These are phyloP conservation scores for Schoenoplectus tabernaemontani DNA, from an alignment of 202 grass and related monocot species.

Conservation along the genomic window DNA sequence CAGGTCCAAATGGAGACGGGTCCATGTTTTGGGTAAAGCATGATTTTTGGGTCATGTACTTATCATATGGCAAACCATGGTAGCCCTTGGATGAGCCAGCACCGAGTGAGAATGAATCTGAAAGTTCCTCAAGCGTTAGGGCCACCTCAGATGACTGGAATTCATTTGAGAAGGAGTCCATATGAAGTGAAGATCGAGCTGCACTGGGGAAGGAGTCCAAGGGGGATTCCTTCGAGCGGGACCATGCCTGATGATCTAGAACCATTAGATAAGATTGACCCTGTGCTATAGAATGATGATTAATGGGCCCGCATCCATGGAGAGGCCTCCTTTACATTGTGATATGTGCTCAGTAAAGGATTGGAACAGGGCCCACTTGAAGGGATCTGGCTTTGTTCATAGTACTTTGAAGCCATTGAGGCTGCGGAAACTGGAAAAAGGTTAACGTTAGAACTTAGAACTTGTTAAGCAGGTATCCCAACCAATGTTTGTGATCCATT, in stretches of 20 bases:
- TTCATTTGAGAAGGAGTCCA: constrained; percentile 9
- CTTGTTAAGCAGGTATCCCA: neutral
- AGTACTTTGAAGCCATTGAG: neutral
- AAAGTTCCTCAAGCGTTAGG: constrained; percentile 26
- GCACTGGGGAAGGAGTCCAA: neutral
- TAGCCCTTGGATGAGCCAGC: constrained; percentile 21
- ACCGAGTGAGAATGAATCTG: constrained; percentile 28
- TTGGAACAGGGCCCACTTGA: neutral
- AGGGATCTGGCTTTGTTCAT: neutral
- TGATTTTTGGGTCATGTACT: constrained; percentile 25
- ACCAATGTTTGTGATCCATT: neutral
- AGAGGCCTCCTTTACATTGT: neutral
- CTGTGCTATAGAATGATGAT: neutral
- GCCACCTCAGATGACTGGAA: constrained; percentile 31
- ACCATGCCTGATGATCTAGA: neutral
- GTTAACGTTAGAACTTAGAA: neutral
- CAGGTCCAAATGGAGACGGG: constrained; percentile 20
- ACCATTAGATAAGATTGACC: neutral
- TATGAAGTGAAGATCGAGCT: neutral
- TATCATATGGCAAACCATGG: constrained; percentile 25
- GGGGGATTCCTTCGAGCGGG: neutral
- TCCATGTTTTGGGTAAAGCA: constrained; percentile 21
- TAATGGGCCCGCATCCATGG: neutral
- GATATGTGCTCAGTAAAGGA: neutral
- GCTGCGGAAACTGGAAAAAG: neutral